These are phyloP conservation scores for Camillea tinctor DNA, from an alignment of 2,329 filamentous ascomycete genomes.

Conservation along the genomic window DNA sequence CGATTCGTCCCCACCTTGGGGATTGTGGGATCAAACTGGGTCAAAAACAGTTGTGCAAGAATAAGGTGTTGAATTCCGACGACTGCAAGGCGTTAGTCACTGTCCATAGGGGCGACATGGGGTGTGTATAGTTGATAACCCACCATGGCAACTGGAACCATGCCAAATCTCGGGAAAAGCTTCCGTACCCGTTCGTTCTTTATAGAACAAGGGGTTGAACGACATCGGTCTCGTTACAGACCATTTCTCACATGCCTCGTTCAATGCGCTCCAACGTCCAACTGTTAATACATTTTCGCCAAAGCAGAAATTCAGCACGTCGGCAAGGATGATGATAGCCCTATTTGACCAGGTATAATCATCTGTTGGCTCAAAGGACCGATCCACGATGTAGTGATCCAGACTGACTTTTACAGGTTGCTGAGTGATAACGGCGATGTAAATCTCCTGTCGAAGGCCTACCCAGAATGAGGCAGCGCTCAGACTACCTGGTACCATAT, in stretches of 20 bases:
- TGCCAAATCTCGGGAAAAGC: constrained; percentile 60
- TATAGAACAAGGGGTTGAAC: constrained; percentile 54
- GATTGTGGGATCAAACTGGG: constrained; percentile 53
- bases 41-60: constrained; percentile 55
- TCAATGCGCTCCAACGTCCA: constrained; percentile 43
- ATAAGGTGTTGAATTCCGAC: constrained; percentile 61
- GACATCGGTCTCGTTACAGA: constrained; percentile 44
- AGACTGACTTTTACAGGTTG: constrained; percentile 49
- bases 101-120: background rate
- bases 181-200: constrained; percentile 35
- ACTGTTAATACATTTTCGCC: constrained; percentile 37
- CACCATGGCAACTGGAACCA: constrained; percentile 54
- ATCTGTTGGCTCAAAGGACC: constrained; percentile 45
- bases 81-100: constrained; percentile 35
- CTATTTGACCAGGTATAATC: constrained; percentile 61
- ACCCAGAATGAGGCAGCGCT: constrained; percentile 58
- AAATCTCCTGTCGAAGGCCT: constrained; percentile 59
- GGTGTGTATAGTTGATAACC: constrained; percentile 4
- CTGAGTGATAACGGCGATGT: constrained; percentile 51
- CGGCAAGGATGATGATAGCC: constrained; percentile 61
- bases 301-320: constrained; percentile 64
- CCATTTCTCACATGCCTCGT: constrained; percentile 48
- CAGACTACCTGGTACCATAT: constrained; percentile 41
- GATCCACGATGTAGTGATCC: constrained; percentile 49
- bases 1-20: constrained; percentile 46